Evolutionary conservation across 257 asterid genomes (phyloP).

Genomic region (Przewalskia tangutica): DNA sequence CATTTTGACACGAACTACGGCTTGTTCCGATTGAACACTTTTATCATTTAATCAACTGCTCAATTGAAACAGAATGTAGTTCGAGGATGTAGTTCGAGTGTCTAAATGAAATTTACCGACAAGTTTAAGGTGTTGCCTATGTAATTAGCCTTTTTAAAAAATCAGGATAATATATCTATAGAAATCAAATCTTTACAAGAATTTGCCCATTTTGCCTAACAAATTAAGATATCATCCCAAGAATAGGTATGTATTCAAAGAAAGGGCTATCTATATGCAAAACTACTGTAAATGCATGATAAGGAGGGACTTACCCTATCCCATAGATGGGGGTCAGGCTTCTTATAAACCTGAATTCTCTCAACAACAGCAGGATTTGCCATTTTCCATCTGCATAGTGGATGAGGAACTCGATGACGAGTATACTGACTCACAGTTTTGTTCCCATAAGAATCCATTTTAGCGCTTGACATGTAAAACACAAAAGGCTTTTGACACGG

Average conservation of each 20-base stretch:
- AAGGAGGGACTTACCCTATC: slow-evolving; percentile 37
- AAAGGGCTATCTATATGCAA: not conserved
- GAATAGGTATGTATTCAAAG: not conserved
- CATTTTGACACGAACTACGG: no score
- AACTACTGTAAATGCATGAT: not conserved
- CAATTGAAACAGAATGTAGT: no score
- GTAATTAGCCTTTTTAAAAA: not conserved
- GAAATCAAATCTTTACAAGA: not conserved
- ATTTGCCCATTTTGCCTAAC: not conserved
- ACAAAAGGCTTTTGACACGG: slow-evolving; percentile 70
- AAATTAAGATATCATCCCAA: not conserved
- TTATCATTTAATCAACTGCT: no score
- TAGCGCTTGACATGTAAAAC: slow-evolving; percentile 42
- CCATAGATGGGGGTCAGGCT: slow-evolving; percentile 66
- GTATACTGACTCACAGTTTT: slow-evolving; percentile 37
- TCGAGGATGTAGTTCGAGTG: no score
- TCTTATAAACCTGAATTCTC: slow-evolving; percentile 45
- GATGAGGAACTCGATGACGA: slow-evolving; percentile 32
- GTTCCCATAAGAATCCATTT: slow-evolving; percentile 26
- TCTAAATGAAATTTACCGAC: no score
- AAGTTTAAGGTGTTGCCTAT: no score
- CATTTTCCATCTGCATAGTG: slow-evolving; percentile 60
- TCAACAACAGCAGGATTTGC: slow-evolving; percentile 42
- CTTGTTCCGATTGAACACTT: no score
- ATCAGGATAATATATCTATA: not conserved